Evolutionary conservation across 108 stramenopile species (phyloP).

Genomic region (Nannochloropsis gaditana): DNA sequence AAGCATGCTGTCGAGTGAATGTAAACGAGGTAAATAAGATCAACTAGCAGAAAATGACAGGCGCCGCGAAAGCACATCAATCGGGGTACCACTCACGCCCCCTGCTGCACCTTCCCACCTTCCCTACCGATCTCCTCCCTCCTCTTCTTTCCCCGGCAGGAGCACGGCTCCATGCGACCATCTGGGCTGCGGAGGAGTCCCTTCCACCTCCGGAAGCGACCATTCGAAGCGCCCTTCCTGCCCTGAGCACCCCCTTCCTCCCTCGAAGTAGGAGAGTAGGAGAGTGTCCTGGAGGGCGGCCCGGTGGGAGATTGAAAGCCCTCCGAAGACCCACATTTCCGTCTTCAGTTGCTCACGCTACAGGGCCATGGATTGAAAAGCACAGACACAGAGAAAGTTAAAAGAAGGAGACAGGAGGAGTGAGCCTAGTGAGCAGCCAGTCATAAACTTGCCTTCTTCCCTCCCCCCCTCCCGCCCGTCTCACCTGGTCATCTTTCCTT

Average conservation of each 20-base stretch:
- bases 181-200: slow-evolving; percentile 14
- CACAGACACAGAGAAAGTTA: too few relatives aligned
- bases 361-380: too few relatives aligned
- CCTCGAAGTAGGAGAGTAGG: background rate
- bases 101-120: background rate
- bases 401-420: too few relatives aligned
- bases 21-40: background rate
- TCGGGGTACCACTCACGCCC: background rate
- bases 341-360: background rate
- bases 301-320: background rate
- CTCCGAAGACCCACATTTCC: background rate
- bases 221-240: slow-evolving; percentile 24
- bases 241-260: background rate
- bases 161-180: slow-evolving; percentile 30
- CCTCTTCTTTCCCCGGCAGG: slow-evolving; percentile 20
- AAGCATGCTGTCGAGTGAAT: slow-evolving; percentile 24
- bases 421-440: too few relatives aligned
- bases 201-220: slow-evolving; percentile 28
- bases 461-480: slow-evolving; percentile 22
- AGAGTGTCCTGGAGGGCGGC: background rate
- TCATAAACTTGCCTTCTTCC: too few relatives aligned
- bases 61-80: background rate
- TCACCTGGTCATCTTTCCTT: background rate
- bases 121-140: slow-evolving; percentile 20
- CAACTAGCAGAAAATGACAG: background rate